Evolutionary conservation across 202 grass and related monocot genomes (phyloP).

Genomic region (Alloteropsis angusta): DNA sequence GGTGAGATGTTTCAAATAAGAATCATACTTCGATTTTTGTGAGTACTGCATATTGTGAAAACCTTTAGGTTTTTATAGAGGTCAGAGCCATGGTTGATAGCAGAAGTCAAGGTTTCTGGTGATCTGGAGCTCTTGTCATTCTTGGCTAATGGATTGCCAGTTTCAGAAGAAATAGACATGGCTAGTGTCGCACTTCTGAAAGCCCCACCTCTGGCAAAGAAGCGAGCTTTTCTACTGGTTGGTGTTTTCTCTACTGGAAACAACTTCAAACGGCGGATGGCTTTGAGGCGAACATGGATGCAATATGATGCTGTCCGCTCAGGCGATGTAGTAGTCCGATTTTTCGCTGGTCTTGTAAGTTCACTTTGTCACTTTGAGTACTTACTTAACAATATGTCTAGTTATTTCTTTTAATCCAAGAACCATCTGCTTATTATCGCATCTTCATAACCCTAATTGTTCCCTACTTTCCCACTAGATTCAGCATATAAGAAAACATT

Average conservation of each 20-base stretch:
- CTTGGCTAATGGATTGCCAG: constrained; percentile 64
- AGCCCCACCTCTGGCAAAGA: constrained; percentile 50
- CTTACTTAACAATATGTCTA: not conserved
- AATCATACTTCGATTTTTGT: constrained; percentile 1
- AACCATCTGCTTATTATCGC: not conserved
- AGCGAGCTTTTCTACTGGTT: constrained; percentile 48
- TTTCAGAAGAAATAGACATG: constrained; percentile 59
- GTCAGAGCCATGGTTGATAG: constrained; percentile 75
- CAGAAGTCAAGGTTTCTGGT: constrained; percentile 58
- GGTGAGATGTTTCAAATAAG: constrained; percentile 33
- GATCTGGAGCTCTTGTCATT: constrained; percentile 68
- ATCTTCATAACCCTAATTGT: not conserved
- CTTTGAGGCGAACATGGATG: constrained; percentile 83
- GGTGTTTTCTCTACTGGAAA: constrained; percentile 87
- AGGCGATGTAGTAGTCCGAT: constrained; percentile 68
- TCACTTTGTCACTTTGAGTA: not conserved
- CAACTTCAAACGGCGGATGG: constrained; percentile 88
- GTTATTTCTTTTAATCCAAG: constrained; percentile 16
- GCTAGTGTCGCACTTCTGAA: constrained; percentile 47
- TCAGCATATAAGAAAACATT: not conserved
- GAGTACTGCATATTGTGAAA: constrained; percentile 29
- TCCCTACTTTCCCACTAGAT: not conserved
- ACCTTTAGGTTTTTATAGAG: constrained; percentile 45
- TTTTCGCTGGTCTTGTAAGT: constrained; percentile 95
- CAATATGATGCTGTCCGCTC: constrained; percentile 78